Conservation (phyloP, 2,329 filamentous ascomycete genomes). For the Chrysosporium queenslandicum region DNA sequence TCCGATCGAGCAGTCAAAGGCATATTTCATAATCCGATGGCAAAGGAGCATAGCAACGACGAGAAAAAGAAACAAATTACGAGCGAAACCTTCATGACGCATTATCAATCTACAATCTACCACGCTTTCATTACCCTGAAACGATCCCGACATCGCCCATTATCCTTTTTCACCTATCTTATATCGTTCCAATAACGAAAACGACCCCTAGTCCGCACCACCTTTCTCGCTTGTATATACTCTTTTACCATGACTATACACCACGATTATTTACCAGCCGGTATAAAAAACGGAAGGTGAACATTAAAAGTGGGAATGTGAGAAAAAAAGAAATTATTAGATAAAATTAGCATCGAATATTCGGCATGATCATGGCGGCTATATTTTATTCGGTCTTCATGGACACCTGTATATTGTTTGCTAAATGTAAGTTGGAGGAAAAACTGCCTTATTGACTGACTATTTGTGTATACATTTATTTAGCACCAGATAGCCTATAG, state of each 20-base stretch:
- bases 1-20: background rate
- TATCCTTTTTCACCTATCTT: background rate
- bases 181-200: background rate
- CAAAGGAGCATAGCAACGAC: background rate
- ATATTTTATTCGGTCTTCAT: background rate
- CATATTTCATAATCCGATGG: background rate
- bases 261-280: background rate
- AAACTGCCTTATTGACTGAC: background rate
- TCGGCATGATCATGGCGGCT: background rate
- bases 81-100: constrained; percentile 9
- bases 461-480: background rate
- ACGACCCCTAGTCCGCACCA: background rate
- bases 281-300: background rate
- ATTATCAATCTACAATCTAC: background rate
- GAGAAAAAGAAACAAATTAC: background rate
- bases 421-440: background rate
- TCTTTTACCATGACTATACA: background rate
- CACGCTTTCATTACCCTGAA: background rate
- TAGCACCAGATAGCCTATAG: background rate
- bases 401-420: background rate
- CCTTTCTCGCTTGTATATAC: constrained; percentile 5
- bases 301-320: background rate
- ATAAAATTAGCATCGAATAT: background rate
- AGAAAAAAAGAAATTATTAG: background rate
- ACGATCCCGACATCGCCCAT: background rate